Evolutionary conservation across 2,329 filamentous ascomycete genomes (phyloP), one percentile per base, ranked within the genome.

Genomic region (Colletotrichum sp.): DNA sequence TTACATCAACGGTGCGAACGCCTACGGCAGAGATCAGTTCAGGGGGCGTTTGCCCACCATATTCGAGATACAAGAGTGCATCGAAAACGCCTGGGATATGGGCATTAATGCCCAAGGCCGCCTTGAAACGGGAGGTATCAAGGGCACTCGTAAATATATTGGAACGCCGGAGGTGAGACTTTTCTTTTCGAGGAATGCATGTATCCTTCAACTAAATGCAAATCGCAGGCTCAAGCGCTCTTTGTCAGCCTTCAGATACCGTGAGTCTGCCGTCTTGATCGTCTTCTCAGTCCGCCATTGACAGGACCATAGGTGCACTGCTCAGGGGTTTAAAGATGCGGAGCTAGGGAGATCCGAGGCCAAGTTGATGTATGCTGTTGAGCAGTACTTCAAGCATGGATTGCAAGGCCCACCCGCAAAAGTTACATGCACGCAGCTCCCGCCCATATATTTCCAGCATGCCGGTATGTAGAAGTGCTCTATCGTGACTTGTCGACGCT

Each of bases 91-190:
- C 0, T 98, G 96, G 96, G 94, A 98, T 79, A 88, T 88, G 80
- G 95, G 94, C 1, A 95, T 97, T 80, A 97, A 97, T 78, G 81
- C 89, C 5, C 88, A 91, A 58, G 95, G 94, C 5, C 90, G 94
- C 38, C 80, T 90, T 4, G 95, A 98, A 83, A 98, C 96, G 1
- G 96, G 96, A 4, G 95, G 95, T 1, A 94, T 98, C 76, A 91
- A 87, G 76, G 93, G 93, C n/a, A 98, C 96, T 0, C 91, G 97
- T 74, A 98, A 98, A 82, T 98, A 97, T 80, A 98, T 98, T 78
- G 96, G 96, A 18, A 98, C 96, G 2, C 92, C 95, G 11, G 96
- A 98, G 87, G 94, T 94, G 86, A 77, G 81, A 61, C 54, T n/a
- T n/a, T 18, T 16, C 34, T 24, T 3, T 29, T 34, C 16, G 16